A percentile compares a stretch with the other conserved stretches of the same genome.
Conservation (phyloP, 169 alveolate genomes). For the Babesia ovata region DNA sequence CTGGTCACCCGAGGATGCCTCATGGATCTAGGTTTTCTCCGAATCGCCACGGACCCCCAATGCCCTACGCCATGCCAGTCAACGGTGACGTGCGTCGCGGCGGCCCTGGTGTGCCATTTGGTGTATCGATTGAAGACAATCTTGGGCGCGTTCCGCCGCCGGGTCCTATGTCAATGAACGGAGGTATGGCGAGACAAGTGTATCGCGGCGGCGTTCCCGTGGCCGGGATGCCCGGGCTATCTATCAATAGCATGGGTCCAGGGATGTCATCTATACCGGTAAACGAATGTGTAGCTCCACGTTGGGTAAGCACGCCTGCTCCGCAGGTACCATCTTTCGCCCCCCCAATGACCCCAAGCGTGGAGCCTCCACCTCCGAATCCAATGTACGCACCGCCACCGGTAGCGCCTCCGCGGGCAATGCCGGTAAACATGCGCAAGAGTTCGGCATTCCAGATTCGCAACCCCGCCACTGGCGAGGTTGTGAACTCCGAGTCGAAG, state of each 20-base stretch:
- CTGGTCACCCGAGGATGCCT: neutral
- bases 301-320: constrained; percentile 9
- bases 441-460: constrained; percentile 61
- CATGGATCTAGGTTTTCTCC: neutral
- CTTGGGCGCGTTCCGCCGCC: neutral
- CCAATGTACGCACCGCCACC: constrained; percentile 1
- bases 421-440: constrained; percentile 32
- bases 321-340: constrained; percentile 2
- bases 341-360: neutral
- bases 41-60: neutral
- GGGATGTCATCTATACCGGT: neutral
- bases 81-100: neutral
- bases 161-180: neutral
- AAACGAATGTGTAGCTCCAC: neutral
- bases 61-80: neutral
- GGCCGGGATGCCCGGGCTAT: constrained; percentile 3
- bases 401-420: neutral
- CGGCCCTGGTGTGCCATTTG: neutral
- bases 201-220: neutral
- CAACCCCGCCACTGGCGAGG: constrained; percentile 65
- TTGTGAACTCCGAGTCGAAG: constrained; percentile 39
- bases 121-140: neutral
- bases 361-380: neutral
- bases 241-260: constrained; percentile 1
- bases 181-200: constrained; percentile 3